Base-by-base conservation (phyloP, 495 filamentous ascomycete species). In the Neurospora africana region DNA sequence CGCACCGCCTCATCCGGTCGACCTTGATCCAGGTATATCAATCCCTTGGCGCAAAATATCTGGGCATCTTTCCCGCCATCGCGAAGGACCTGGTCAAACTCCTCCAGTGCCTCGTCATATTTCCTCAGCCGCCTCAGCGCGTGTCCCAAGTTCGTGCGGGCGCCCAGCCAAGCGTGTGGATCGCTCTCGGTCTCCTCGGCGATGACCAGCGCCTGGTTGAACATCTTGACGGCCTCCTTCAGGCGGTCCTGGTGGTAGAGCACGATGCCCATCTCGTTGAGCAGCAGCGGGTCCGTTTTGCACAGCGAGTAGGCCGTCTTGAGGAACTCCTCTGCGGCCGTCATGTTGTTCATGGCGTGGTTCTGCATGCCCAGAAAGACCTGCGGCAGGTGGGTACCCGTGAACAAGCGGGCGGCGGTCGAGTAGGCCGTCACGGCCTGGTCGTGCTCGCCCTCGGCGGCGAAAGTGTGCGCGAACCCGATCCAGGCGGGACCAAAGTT, bases 401-500 rank as follows among this genome's bases (percentile, higher is more conserved):
- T 95, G 83, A 99, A 99, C 2, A 99, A 84, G 36, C 96, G 87
- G 15, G 95, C 95, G 1, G 95, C 95, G 17, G 95, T 99, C 43
- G 92, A 95, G 84, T 99, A 99, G 8, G 96, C 95, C 19, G 95
- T 94, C 73, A 99, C 97, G 69, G 95, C 95, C 82, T 99, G 95
- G 78, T 99, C 95, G 81, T 98, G 94, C 81, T 99, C 95, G 70
- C 96, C 95, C 81, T 99, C 95, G n/a, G 95, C 95, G n/a, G 95
- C 96, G 79, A 99, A 99, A 1, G 96, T 99, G 83, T 99, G 95
- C 30, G 95, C 95, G 81, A 99, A 99, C 10, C 95, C 95, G 73
- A 99, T 98, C 95, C 95, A 99, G 44, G 95, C 95, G 6, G 96
- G 93, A 6, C 95, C 96, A 76, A 97, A 98, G 82, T 98, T 95